Base-by-base conservation (phyloP, 805 yeast species). In the Debaryomyces tyrocola region DNA sequence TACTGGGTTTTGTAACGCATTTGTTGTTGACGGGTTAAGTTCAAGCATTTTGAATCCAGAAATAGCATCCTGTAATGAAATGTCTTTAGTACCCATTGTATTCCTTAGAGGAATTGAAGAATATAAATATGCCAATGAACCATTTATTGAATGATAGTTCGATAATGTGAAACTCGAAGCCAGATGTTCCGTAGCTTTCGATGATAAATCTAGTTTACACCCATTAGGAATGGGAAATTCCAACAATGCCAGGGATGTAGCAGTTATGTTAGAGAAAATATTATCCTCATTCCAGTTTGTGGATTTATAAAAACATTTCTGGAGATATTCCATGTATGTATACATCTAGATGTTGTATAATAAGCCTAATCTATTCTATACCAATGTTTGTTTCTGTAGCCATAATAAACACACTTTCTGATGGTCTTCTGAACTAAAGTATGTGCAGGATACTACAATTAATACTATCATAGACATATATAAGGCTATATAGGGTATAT, bases 301-400 rank as follows among this genome's bases (percentile, higher is more conserved):
- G 20, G 85, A 63, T 33, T 73, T 66, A 62, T 85, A 80, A 67
- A 87, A 92, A 54, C 87, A 79, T 64, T 78, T 75, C 55, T 85
- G 84, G 28, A 92, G 79, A 63, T 85, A 86, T 56, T 92, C 96
- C 96, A 92, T 90, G 69, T 87, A 91, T 37, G 81, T 78, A 50
- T 83, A 72, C 97, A 90, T 90, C 17, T 34, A 37, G 36, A 33
- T 9, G 20, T 24, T 24, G 27, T 24, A 24, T 34, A 9, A 24
- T 24, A 24, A 7, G 27, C 27, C 27, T 24, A 24, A 24, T 7
- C 10, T 24, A 24, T 7, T 9, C 27, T 6, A 24, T 24, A 24
- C 7, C 27, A 24, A 24, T 24, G 27, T 9, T 24, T 2, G 27
- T 24, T 24, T 24, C 27, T 24, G 18, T 24, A 24, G 7, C 2